Conservation (phyloP, 306 rosid genomes). For the Prinsepia uniflora region DNA sequence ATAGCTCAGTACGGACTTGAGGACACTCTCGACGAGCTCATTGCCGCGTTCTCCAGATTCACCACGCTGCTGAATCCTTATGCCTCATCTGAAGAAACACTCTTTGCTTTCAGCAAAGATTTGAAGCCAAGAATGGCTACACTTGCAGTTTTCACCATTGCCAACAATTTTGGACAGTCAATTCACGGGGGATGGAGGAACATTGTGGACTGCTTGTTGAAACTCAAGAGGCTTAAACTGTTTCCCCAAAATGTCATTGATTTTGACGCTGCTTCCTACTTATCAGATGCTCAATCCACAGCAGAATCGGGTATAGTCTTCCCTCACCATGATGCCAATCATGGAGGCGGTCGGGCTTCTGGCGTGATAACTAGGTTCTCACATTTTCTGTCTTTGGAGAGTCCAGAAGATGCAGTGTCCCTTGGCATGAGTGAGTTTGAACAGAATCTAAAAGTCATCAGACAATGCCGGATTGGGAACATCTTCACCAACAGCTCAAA, state of each 20-base stretch:
- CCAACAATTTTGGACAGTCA: conserved; percentile 59
- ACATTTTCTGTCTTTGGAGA: conserved; percentile 52
- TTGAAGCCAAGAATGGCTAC: conserved; percentile 83
- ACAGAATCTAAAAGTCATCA: conserved; percentile 74
- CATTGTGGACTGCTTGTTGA: conserved; percentile 77
- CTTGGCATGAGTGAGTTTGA: conserved; percentile 72
- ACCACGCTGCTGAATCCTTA: conserved; percentile 86
- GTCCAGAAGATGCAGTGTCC: conserved; percentile 51
- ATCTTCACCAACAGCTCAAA: conserved; percentile 59
- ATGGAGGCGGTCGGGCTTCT: conserved; percentile 38
- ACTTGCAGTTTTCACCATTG: conserved; percentile 75
- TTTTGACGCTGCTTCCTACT: conserved; percentile 38
- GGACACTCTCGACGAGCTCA: conserved; percentile 83
- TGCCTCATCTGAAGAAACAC: conserved; percentile 86
- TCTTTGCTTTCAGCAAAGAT: conserved; percentile 74
- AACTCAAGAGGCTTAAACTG: conserved; percentile 76
- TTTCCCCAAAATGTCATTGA: conserved; percentile 70
- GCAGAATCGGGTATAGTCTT: conserved; percentile 45
- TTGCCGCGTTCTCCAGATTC: conserved; percentile 74
- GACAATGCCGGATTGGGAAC: conserved; percentile 66
- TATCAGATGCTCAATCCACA: conserved; percentile 25
- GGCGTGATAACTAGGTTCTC: conserved; percentile 47
- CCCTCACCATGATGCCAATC: conserved; percentile 40
- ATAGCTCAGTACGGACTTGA: conserved; percentile 78
- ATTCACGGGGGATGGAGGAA: conserved; percentile 92